Evolutionary conservation across 768 basidiomycete genomes (phyloP).

Genomic region (Psilocybe sp.): DNA sequence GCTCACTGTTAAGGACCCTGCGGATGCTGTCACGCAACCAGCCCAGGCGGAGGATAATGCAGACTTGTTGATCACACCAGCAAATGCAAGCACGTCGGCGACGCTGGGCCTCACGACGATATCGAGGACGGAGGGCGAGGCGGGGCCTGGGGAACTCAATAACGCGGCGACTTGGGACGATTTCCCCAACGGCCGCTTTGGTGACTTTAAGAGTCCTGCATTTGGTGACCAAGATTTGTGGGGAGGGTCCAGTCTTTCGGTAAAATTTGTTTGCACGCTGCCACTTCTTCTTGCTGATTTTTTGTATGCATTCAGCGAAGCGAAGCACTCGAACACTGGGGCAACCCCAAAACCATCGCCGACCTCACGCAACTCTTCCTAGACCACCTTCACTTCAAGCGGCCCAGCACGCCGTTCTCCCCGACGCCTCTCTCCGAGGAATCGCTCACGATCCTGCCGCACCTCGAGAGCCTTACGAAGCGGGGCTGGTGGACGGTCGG

Average conservation of each 20-base stretch:
- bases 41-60: slow-evolving; percentile 20
- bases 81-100: slow-evolving; percentile 61
- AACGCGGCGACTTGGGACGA: slow-evolving; percentile 87
- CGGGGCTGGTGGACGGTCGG: slow-evolving; percentile 95
- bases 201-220: slow-evolving; percentile 96
- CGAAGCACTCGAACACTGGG: slow-evolving; percentile 72
- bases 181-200: slow-evolving; percentile 98
- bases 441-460: slow-evolving; percentile 73
- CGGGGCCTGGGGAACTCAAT: slow-evolving; percentile 71
- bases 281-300: not conserved
- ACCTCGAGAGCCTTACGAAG: slow-evolving; percentile 73
- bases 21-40: slow-evolving; percentile 28
- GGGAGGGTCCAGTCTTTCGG: slow-evolving; percentile 66
- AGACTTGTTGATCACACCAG: slow-evolving; percentile 58
- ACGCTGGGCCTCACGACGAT: slow-evolving; percentile 50
- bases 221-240: slow-evolving; percentile 81
- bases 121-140: slow-evolving; percentile 50
- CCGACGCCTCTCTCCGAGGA: slow-evolving; percentile 78
- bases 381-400: slow-evolving; percentile 70
- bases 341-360: slow-evolving; percentile 55
- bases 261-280: slow-evolving; percentile 24
- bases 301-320: slow-evolving; percentile 42
- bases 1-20: slow-evolving; percentile 40
- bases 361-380: slow-evolving; percentile 83
- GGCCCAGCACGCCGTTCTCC: slow-evolving; percentile 86